Base-by-base conservation (phyloP, 139 green algal genomes). In the Chloropicon primus region DNA sequence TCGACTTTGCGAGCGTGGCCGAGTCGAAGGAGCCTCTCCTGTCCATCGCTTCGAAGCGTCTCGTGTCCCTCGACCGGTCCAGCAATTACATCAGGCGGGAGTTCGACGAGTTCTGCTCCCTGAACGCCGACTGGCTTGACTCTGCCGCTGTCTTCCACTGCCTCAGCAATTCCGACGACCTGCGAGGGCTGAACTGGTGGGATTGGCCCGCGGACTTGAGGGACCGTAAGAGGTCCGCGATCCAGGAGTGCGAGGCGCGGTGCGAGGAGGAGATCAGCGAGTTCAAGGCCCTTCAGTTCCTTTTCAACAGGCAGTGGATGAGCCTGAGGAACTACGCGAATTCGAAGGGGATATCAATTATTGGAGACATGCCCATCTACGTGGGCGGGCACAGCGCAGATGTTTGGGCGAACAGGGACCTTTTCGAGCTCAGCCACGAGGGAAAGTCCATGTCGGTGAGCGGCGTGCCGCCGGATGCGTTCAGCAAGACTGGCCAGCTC, bases 361-460 rank as follows among this genome's bases (percentile, higher is more conserved):
- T 98, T 21, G 95, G 95, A 0, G 95, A 99, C 86, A 99, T 99
- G 90, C 95, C 95, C 79, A 99, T 99, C 87, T 99, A 99, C 81
- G 82, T 88, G 2, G 84, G 84, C 3, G 84, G 84, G 0, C 82
- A 88, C 76, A 80, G 53, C n/a, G 91, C 94, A 0, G 95, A 99
- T 79, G 95, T 99, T 74, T 99, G 95, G 95, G 91, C 92, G 21
- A 92, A 97, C 85, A 88, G 86, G 25, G 26, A 87, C 27, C 86
- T 94, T 28, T 96, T 94, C 81, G 83, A 87, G 76, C 84, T 96
- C 29, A 82, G 26, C 27, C n/a, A 76, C 0, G 77, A 82, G 24
- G 82, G 85, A 23, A 79, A 27, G 22, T 85, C 88, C 0, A 71
- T 27, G 0, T 79, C 29, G 25, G 89, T 96, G 41, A 90, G 84